Conservation (phyloP, 192 early-diverging fungal genomes). For the Entomortierella parvispora region DNA sequence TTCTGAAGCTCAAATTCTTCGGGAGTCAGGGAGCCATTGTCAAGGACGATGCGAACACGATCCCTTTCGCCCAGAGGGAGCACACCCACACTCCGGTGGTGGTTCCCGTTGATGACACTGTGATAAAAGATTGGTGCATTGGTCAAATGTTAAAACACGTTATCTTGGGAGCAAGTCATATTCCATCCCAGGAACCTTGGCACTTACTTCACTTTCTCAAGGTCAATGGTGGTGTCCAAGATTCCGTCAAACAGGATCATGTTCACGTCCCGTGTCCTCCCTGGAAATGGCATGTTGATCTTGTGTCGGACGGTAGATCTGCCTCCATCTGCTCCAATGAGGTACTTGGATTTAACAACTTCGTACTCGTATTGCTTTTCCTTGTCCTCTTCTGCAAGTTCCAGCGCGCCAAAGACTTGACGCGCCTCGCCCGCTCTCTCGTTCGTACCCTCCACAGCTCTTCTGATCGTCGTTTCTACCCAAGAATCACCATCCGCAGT, state of each 20-base stretch:
- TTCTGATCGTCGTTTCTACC: conserved; percentile 19
- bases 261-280: conserved; percentile 21
- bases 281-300: conserved; percentile 20
- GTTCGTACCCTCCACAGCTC: conserved; percentile 4
- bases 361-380: conserved; percentile 14
- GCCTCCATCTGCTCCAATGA: conserved; percentile 40
- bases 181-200: neutral
- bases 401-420: conserved; percentile 4
- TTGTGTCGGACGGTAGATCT: conserved; percentile 22
- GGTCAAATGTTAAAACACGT: neutral
- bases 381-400: neutral
- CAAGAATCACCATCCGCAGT: neutral
- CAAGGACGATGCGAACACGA: conserved; percentile 8
- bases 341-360: conserved; percentile 24
- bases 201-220: neutral
- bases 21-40: neutral
- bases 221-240: conserved; percentile 8
- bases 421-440: neutral
- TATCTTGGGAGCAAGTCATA: neutral
- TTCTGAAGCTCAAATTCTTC: neutral
- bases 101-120: conserved; percentile 3
- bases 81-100: neutral
- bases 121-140: neutral
- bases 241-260: conserved; percentile 24
- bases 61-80: conserved; percentile 8